These are phyloP conservation scores for Lasiosphaeria miniovina DNA, from an alignment of 495 filamentous ascomycete genomes.

Conservation along the genomic window DNA sequence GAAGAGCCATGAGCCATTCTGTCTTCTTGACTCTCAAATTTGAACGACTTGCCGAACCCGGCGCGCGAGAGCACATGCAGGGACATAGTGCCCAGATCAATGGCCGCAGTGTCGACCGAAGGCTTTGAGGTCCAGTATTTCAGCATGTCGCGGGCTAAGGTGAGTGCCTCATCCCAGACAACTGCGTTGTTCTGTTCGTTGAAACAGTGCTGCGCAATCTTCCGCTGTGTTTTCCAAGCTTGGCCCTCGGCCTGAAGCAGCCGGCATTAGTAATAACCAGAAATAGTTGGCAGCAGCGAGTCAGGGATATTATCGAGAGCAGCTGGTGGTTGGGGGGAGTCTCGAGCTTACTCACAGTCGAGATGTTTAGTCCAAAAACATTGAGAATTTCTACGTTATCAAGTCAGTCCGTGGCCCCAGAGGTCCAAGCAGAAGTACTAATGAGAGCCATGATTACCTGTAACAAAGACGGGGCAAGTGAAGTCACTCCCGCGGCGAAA, in stretches of 20 bases:
- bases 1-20: background rate
- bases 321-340: background rate
- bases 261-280: background rate
- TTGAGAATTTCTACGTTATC: constrained; percentile 32
- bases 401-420: background rate
- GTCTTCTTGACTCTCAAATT: constrained; percentile 26
- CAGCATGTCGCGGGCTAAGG: constrained; percentile 49
- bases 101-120: constrained; percentile 19
- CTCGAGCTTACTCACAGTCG: constrained; percentile 29
- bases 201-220: constrained; percentile 40
- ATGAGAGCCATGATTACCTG: constrained; percentile 13
- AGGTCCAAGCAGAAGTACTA: background rate
- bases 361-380: constrained; percentile 47
- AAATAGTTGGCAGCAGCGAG: background rate
- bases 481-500: constrained; percentile 42
- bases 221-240: constrained; percentile 49
- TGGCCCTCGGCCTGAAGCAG: constrained; percentile 27
- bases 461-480: constrained; percentile 37
- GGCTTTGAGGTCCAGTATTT: constrained; percentile 35
- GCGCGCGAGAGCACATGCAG: constrained; percentile 45
- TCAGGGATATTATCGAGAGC: background rate
- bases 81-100: constrained; percentile 42
- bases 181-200: constrained; percentile 47
- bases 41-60: constrained; percentile 42
- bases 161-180: constrained; percentile 44